phyloP scores from a whole-genome alignment of 2,329 filamentous ascomycete genomes.

The Zasmidium cellare region DNA sequence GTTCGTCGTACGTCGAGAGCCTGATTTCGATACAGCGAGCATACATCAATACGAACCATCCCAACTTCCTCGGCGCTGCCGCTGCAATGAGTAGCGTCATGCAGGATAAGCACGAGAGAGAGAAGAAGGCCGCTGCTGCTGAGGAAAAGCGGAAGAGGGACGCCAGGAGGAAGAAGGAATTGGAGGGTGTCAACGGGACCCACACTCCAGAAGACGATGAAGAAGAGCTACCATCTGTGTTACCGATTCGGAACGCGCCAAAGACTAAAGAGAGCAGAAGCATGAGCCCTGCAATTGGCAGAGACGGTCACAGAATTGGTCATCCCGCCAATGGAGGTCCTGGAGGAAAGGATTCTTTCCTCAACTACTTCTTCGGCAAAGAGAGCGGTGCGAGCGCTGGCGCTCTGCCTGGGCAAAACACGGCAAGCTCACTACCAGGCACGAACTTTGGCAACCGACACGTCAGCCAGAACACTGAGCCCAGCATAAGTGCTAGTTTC shows the following conservation, averaged over 20 bases:
- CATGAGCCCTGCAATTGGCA: slow-evolving; percentile 75
- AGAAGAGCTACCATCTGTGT: slow-evolving; percentile 46
- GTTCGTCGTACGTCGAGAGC: slow-evolving; percentile 89
- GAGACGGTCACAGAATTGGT: slow-evolving; percentile 38
- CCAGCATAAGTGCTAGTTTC: slow-evolving; percentile 80
- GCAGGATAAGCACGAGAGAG: slow-evolving; percentile 88
- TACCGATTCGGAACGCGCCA: slow-evolving; percentile 54
- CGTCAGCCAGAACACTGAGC: slow-evolving; percentile 75
- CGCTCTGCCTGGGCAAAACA: slow-evolving; percentile 36
- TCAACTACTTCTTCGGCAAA: slow-evolving; percentile 99
- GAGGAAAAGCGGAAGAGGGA: slow-evolving; percentile 88
- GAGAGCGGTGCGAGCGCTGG: slow-evolving; percentile 62
- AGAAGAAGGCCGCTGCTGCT: slow-evolving; percentile 75
- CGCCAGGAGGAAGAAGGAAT: slow-evolving; percentile 76
- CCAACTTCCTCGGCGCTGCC: slow-evolving; percentile 94
- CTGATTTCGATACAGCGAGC: slow-evolving; percentile 95
- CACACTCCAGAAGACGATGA: slow-evolving; percentile 64
- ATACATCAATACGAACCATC: slow-evolving; percentile 99
- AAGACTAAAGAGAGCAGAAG: slow-evolving; percentile 64
- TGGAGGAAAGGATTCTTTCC: slow-evolving; percentile 82
- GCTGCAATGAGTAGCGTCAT: slow-evolving; percentile 98
- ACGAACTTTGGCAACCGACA: slow-evolving; percentile 57
- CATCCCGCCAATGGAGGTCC: slow-evolving; percentile 34
- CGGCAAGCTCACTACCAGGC: slow-evolving; percentile 44
- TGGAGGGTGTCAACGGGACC: slow-evolving; percentile 72